Conservation (phyloP, 2,329 filamentous ascomycete species). For the Huntiella decipiens region DNA sequence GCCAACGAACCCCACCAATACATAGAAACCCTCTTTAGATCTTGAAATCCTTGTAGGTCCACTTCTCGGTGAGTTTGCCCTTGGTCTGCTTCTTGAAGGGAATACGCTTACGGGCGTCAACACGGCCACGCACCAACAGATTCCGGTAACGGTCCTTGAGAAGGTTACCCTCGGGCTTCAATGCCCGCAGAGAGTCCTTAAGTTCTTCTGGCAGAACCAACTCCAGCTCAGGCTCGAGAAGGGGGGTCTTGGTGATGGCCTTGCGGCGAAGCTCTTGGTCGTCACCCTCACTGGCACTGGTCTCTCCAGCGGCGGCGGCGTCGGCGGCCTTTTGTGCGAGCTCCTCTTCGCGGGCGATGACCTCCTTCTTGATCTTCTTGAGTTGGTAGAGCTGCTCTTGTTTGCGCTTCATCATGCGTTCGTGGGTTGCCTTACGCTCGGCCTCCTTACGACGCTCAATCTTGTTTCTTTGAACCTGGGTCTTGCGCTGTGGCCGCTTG, state of each 20-base stretch:
- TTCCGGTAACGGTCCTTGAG: constrained; percentile 82
- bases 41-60: constrained; percentile 85
- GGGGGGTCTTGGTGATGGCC: constrained; percentile 51
- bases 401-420: constrained; percentile 53
- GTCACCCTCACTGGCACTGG: constrained; percentile 36
- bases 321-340: constrained; percentile 25
- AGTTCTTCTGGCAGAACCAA: constrained; percentile 67
- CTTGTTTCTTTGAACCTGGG: constrained; percentile 68
- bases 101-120: constrained; percentile 65
- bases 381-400: constrained; percentile 53
- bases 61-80: constrained; percentile 78
- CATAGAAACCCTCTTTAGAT: constrained; percentile 12
- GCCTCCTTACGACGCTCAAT: constrained; percentile 76
- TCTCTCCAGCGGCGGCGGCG: constrained; percentile 19
- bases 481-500: constrained; percentile 72
- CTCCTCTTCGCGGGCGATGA: constrained; percentile 36
- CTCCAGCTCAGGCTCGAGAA: constrained; percentile 57
- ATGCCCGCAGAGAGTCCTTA: constrained; percentile 57
- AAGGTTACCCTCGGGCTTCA: constrained; percentile 92
- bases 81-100: constrained; percentile 68
- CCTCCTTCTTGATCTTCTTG: constrained; percentile 47
- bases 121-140: constrained; percentile 69
- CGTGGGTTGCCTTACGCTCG: constrained; percentile 57
- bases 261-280: constrained; percentile 48
- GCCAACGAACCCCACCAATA: neutral